phyloP scores from a whole-genome alignment of 352 stramenopile genomes.

The Globisporangium spiculum region DNA sequence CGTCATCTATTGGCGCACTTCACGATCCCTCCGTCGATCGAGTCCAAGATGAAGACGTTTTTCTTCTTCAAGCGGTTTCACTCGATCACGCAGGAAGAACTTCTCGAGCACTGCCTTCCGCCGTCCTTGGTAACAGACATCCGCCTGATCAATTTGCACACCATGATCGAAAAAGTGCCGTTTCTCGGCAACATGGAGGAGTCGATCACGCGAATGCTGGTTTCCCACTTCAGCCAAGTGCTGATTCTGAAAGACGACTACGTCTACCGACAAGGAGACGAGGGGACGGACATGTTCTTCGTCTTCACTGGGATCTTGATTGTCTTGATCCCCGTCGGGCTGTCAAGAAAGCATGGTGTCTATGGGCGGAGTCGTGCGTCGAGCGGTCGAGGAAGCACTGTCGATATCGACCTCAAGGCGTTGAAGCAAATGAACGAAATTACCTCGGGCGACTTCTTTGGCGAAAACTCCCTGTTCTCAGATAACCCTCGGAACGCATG shows the following conservation, averaged over 20 bases:
- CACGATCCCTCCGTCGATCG: conserved; percentile 29
- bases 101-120: conserved; percentile 41
- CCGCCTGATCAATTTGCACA: conserved; percentile 39
- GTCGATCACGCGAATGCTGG: conserved; percentile 51
- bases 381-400: neutral
- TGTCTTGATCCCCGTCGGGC: conserved; percentile 24
- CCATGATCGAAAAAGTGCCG: conserved; percentile 54
- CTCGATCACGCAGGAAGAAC: conserved; percentile 49
- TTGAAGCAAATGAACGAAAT: conserved; percentile 40
- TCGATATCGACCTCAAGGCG: conserved; percentile 1
- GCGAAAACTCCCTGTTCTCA: conserved; percentile 41
- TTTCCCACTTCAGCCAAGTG: conserved; percentile 45
- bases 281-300: conserved; percentile 62
- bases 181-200: conserved; percentile 46
- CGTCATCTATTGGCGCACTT: conserved; percentile 44
- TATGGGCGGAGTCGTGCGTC: neutral
- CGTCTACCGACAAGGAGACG: conserved; percentile 39
- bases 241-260: conserved; percentile 41
- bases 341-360: neutral
- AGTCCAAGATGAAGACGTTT: conserved; percentile 40
- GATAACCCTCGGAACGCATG: conserved; percentile 35
- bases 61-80: conserved; percentile 56
- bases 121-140: conserved; percentile 56
- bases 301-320: conserved; percentile 48
- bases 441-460: conserved; percentile 34